Evolutionary conservation across 2,329 filamentous ascomycete species (phyloP).

Genomic region (Hypoxylon sp.): DNA sequence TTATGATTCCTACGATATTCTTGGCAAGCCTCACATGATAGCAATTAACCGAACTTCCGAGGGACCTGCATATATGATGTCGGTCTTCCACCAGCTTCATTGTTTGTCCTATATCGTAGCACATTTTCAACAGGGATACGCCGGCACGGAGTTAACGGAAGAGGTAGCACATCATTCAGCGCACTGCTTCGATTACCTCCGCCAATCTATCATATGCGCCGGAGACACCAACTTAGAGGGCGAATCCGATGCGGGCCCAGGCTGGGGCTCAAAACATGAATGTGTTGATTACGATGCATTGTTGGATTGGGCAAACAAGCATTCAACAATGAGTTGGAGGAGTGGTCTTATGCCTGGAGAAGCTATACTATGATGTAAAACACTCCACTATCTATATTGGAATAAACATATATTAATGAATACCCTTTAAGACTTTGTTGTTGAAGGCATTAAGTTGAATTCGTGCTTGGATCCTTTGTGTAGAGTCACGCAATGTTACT

Average conservation of each 20-base stretch:
- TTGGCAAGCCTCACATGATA: constrained; percentile 53
- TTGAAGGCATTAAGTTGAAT: too few relatives aligned
- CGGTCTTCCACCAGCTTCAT: constrained; percentile 60
- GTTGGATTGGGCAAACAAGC: constrained; percentile 56
- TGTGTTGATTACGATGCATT: constrained; percentile 57
- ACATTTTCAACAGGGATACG: constrained; percentile 57
- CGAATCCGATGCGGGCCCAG: constrained; percentile 56
- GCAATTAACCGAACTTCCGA: constrained; percentile 52
- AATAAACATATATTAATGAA: too few relatives aligned
- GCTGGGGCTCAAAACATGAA: constrained; percentile 57
- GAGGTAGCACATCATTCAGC: constrained; percentile 57
- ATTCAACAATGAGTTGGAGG: constrained; percentile 54
- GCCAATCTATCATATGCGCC: constrained; percentile 57
- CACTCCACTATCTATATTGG: too few relatives aligned
- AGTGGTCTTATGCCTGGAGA: constrained; percentile 50
- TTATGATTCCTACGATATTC: constrained; percentile 50
- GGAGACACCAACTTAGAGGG: constrained; percentile 59
- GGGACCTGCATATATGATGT: constrained; percentile 58
- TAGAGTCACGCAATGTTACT: too few relatives aligned
- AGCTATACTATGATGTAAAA: constrained; percentile 42
- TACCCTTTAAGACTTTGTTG: too few relatives aligned
- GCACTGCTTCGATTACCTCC: constrained; percentile 60
- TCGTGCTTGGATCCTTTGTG: too few relatives aligned
- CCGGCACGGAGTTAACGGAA: constrained; percentile 52
- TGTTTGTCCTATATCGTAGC: constrained; percentile 57